These are phyloP conservation scores for Herpomyces periplanetae DNA, from an alignment of 2,329 filamentous ascomycete species.

Conservation along the genomic window DNA sequence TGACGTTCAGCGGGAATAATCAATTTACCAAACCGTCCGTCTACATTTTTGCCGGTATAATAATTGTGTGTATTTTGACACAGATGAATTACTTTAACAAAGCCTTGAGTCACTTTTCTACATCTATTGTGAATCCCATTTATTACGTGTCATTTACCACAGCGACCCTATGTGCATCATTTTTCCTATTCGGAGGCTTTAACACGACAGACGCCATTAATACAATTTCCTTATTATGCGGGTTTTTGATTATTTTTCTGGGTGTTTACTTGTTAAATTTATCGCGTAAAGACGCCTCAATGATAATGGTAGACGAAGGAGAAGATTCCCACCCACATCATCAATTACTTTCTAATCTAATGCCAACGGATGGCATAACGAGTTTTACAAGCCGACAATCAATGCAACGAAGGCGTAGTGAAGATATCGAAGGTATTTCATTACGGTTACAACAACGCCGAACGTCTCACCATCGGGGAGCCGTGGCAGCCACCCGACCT, in stretches of 20 bases:
- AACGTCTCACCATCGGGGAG: no score
- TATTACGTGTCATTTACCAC: conserved; percentile 97
- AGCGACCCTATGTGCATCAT: conserved; percentile 64
- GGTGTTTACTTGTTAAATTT: conserved; percentile 85
- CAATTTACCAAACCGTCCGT: conserved; percentile 82
- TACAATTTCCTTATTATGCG: conserved; percentile 60
- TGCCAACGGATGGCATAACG: conserved; percentile 64
- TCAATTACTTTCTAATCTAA: conserved; percentile 18
- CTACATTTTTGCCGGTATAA: conserved; percentile 85
- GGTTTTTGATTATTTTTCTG: conserved; percentile 75
- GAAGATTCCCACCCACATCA: neutral
- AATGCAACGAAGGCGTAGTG: conserved; percentile 53
- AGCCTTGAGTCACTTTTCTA: conserved; percentile 74
- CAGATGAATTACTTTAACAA: conserved; percentile 99
- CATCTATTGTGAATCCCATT: conserved; percentile 50
- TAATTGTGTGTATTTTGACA: conserved; percentile 63
- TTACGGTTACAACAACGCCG: no score
- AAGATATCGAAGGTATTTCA: no score
- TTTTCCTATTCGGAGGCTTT: conserved; percentile 80
- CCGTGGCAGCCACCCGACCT: no score
- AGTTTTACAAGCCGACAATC: conserved; percentile 60
- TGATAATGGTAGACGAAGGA: conserved; percentile 10
- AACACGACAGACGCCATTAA: conserved; percentile 74
- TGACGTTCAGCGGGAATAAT: conserved; percentile 69
- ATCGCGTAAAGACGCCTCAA: conserved; percentile 28